Percentiles rank a stretch among this genome's conserved stretches.
These are phyloP conservation scores for Noccaea caerulescens DNA, from an alignment of 345 rosid species.

Conservation along the genomic window DNA sequence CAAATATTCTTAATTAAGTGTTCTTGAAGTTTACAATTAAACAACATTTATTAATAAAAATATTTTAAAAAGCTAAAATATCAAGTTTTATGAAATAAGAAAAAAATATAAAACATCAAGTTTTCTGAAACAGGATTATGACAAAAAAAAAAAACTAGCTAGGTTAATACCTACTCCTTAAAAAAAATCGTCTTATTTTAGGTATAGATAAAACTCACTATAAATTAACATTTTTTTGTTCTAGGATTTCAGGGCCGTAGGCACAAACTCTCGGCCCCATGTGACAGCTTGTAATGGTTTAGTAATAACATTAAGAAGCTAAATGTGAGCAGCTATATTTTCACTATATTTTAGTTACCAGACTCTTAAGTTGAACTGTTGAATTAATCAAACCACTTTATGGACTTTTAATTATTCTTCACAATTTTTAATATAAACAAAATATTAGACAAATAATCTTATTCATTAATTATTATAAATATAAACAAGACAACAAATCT, in stretches of 20 bases:
- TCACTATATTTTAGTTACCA: slow-evolving; percentile 1
- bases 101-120: no score
- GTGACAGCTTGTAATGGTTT: neutral
- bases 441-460: slow-evolving; percentile 5
- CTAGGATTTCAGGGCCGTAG: slow-evolving; percentile 6
- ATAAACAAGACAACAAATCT: slow-evolving; percentile 16
- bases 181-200: no score
- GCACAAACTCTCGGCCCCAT: neutral
- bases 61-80: no score
- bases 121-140: no score
- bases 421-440: neutral
- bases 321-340: neutral
- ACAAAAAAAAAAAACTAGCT: no score
- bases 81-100: no score
- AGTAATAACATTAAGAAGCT: neutral
- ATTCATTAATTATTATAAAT: neutral
- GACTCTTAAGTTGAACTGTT: neutral
- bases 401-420: neutral
- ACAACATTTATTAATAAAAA: no score
- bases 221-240: neutral
- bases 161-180: no score
- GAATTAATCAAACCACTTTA: neutral
- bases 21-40: no score
- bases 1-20: no score
- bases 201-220: no score